Evolutionary conservation across 2,329 filamentous ascomycete species (phyloP), one percentile per base, ranked within the genome.

Genomic region (Cladosporium sp.): DNA sequence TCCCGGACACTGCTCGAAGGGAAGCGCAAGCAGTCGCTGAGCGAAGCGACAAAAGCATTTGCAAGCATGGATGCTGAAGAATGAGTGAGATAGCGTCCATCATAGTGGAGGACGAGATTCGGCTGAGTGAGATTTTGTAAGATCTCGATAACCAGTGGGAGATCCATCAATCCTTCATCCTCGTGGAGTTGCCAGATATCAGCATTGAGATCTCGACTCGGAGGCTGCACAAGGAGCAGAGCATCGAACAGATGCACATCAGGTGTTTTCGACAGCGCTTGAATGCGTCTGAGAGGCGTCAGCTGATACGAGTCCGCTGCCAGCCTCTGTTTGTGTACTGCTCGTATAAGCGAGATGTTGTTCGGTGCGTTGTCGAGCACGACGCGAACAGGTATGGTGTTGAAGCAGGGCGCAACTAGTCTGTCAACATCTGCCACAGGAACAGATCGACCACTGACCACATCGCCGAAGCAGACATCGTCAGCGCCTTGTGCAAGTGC

Each of bases 331-430:
- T 78, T 77, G 61, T 93, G 89, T 2, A 92, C 81, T 2, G 79
- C 75, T 65, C 84, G 85, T 29, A 90, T 78, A 12, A 93, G 74
- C 5, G 88, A 84, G 0, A 82, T 71, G 65, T 88, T 88, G 18
- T 82, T 83, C 0, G 76, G 79, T 1, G 75, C 75, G 2, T 74
- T 73, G 1, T 82, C 78, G 11, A 91, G 67, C 35, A 86, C 78
- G 18, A 87, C 78, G 29, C 92, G 85, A 1, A 93, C 74, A 0
- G 93, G 92, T 14, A 97, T 78, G 0, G 93, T 96, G 74, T 97
- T 97, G 82, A 97, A 97, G 75, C 92, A 96, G 0, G 93, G 93
- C 0, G 91, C 92, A n/a, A 96, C 86, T 6, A 97, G 84, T 4
- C 83, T 81, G 44, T 93, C 88, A 12, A 94, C 81, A 0, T 84